Evolutionary conservation across 805 yeast species (phyloP), one percentile per base, ranked within the genome.

Genomic region (Grigorovia yakushimaensis): DNA sequence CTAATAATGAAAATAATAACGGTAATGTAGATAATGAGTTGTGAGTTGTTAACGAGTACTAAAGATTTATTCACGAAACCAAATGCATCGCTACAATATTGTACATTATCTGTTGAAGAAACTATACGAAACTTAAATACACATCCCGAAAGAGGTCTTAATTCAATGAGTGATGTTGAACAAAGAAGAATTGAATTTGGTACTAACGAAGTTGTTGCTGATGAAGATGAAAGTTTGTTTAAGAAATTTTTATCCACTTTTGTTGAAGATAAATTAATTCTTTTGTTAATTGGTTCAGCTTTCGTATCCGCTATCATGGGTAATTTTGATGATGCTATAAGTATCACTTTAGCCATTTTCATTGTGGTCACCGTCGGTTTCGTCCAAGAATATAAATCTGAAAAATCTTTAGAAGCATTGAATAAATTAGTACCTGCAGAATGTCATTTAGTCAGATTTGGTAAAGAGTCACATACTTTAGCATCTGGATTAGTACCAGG

Each of bases 301-400:
- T 77, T 76, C 2, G 73, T 93, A 35, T 82, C 94, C 52, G 85
- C 91, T 55, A 66, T 86, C 57, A 87, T 93, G 94, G 96, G 96
- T n/a, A 93, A 93, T 67, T 79, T 80, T 30, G 97, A 93, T 62
- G 99, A 93, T 65, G 95, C 98, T 2, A 71, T 93, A n/a, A 82
- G 93, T 54, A 93, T 93, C 56, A 82, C 97, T 0, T 71, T 89
- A 52, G 98, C 98, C 3, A 87, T 93, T 44, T 57, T 86, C 41
- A 89, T 93, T 55, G 99, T 93, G 30, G 97, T 93, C 11, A 79
- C 93, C 1, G 99, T 93, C 36, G 99, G 99, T 0, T 93, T 93
- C 68, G 89, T 93, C 30, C 99, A 93, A 68, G 99, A 93, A 65
- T 89, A 89, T 61, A 76, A 97, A 59, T 86, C 96, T 1, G 99